phyloP scores from a whole-genome alignment of 805 yeast genomes.

The Starmerella bacillaris region DNA sequence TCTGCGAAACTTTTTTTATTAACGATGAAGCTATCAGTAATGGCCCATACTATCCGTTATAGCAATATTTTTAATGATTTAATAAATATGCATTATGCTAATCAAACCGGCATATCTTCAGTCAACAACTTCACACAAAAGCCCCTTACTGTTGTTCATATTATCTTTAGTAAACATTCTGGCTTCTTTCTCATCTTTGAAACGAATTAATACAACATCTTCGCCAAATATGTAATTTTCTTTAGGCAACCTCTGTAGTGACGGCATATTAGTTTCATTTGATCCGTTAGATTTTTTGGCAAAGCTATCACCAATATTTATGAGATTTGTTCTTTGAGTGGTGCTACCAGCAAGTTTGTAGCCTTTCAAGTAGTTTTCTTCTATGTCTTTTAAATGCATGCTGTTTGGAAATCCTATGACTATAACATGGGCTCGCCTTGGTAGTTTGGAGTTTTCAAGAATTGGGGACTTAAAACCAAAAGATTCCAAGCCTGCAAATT shows the following conservation, averaged over 20 bases:
- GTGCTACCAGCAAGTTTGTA: too few species aligned
- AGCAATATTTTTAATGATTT: not conserved
- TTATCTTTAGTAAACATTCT: constrained; percentile 19
- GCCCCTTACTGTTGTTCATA: constrained; percentile 15
- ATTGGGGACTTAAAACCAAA: constrained; percentile 17
- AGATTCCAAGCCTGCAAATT: constrained; percentile 27
- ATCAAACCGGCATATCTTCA: constrained; percentile 6
- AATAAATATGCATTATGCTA: not conserved
- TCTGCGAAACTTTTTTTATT: not conserved
- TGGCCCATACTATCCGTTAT: not conserved
- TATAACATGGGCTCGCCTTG: constrained; percentile 19
- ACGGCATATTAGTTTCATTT: too few species aligned
- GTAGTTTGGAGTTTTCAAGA: constrained; percentile 16
- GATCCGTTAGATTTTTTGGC: too few species aligned
- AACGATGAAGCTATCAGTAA: not conserved
- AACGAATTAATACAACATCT: constrained; percentile 21
- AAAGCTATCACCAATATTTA: too few species aligned
- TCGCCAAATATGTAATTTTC: constrained; percentile 21
- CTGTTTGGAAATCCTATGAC: constrained; percentile 23
- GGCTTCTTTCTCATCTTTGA: constrained; percentile 20
- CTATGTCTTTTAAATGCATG: too few species aligned
- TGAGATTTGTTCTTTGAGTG: too few species aligned
- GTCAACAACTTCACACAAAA: constrained; percentile 21
- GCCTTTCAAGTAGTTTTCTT: too few species aligned
- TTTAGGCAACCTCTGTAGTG: constrained; percentile 22